Evolutionary conservation across 306 rosid genomes (phyloP).

Genomic region (Sophora flavescens): DNA sequence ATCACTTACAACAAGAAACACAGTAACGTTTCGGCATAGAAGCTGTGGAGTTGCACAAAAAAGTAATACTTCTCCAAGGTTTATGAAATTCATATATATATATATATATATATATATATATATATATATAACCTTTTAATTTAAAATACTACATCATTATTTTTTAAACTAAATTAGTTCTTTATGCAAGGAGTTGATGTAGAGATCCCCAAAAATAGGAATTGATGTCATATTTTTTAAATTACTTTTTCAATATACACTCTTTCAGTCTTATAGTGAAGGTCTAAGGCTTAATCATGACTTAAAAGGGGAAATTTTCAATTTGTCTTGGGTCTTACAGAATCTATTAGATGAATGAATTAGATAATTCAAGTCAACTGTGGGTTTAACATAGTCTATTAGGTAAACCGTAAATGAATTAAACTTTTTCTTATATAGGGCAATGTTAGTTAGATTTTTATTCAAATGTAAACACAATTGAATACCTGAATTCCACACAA

Average conservation of each 20-base stretch:
- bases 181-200: not conserved
- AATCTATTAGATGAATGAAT: slow-evolving; percentile 6
- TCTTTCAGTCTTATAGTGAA: not conserved
- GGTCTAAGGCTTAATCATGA: slow-evolving; percentile 24
- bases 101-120: no score
- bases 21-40: not conserved
- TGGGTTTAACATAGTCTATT: not conserved
- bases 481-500: not conserved
- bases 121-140: not conserved
- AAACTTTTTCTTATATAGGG: not conserved
- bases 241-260: not conserved
- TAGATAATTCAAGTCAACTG: not conserved
- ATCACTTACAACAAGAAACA: slow-evolving; percentile 26
- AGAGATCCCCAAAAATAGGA: not conserved
- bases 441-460: not conserved
- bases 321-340: not conserved
- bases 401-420: not conserved
- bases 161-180: not conserved
- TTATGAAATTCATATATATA: not conserved
- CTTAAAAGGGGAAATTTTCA: slow-evolving; percentile 17
- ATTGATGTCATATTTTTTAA: slow-evolving; percentile 21
- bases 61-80: not conserved
- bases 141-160: not conserved
- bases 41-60: not conserved
- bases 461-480: not conserved